These are phyloP conservation scores for Thymus mandschuricus DNA, from an alignment of 257 asterid genomes.

Conservation along the genomic window DNA sequence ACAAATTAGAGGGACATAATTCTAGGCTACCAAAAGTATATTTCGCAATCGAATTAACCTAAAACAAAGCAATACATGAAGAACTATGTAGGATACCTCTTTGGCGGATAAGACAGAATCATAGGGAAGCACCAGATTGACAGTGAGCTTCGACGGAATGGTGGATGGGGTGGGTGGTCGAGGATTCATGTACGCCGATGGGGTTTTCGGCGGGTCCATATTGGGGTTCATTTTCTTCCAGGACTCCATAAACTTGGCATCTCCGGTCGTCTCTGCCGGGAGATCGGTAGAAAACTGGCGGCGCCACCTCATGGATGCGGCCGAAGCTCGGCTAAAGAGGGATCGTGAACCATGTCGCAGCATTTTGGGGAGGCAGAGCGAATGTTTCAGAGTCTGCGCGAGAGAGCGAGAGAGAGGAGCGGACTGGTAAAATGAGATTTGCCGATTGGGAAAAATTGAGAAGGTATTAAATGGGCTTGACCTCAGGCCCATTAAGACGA, in stretches of 20 bases:
- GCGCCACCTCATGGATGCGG: conserved; percentile 58
- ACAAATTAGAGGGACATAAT: neutral
- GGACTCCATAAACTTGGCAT: conserved; percentile 57
- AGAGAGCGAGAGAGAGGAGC: conserved; percentile 2
- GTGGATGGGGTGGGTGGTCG: conserved; percentile 72
- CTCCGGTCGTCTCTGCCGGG: conserved; percentile 53
- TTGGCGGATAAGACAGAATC: conserved; percentile 58
- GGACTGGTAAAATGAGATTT: neutral
- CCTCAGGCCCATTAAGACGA: neutral
- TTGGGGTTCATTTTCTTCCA: conserved; percentile 68
- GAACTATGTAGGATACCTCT: conserved; percentile 41
- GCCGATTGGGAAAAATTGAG: neutral
- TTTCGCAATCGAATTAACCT: neutral
- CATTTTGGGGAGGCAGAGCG: conserved; percentile 46
- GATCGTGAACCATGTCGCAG: conserved; percentile 56
- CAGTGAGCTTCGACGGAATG: conserved; percentile 79
- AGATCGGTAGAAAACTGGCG: conserved; percentile 68
- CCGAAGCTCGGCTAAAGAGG: conserved; percentile 55
- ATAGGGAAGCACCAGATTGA: conserved; percentile 85
- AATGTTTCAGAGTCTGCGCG: conserved; percentile 4
- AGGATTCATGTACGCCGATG: conserved; percentile 60
- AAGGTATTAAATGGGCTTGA: neutral
- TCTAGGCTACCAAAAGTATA: neutral
- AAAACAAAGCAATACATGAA: neutral
- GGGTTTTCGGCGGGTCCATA: conserved; percentile 73